Conservation (phyloP, 179 eudicot species). For the Dionaea muscipula region DNA sequence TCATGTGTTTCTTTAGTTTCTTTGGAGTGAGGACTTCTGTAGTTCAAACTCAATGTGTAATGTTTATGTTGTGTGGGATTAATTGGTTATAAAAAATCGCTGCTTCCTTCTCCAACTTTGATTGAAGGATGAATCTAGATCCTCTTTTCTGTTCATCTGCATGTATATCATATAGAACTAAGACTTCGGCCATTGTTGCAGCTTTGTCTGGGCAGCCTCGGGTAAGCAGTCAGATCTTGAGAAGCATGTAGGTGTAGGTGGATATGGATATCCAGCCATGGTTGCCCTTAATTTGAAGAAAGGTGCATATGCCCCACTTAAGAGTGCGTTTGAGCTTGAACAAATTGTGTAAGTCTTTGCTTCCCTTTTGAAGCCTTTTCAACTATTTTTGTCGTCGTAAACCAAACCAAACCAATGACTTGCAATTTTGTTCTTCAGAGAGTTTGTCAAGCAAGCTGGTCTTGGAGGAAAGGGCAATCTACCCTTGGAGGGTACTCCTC, state of each 20-base stretch:
- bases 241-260: conserved; percentile 86
- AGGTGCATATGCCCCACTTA: conserved; percentile 82
- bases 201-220: conserved; percentile 88
- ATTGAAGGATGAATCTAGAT: background rate
- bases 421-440: conserved; percentile 37
- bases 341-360: conserved; percentile 60
- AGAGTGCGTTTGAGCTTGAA: conserved; percentile 71
- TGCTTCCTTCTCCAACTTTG: background rate
- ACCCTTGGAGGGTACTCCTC: conserved; percentile 42
- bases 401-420: background rate
- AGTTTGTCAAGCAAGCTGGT: conserved; percentile 81
- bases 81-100: background rate
- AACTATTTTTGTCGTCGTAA: background rate
- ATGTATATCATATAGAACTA: background rate
- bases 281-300: conserved; percentile 81
- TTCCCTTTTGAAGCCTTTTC: background rate
- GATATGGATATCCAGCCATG: conserved; percentile 95
- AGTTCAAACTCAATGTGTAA: background rate
- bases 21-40: background rate
- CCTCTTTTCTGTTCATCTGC: too few relatives aligned
- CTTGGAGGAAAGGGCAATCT: conserved; percentile 85
- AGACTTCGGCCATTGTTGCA: conserved; percentile 24
- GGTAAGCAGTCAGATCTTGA: conserved; percentile 95
- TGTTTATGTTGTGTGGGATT: too few relatives aligned
- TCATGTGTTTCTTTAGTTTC: background rate